Percentiles rank a stretch among this genome's conserved stretches.
Evolutionary conservation across 75 land plant species (phyloP).

Genomic region (Sequoia sempervirens): DNA sequence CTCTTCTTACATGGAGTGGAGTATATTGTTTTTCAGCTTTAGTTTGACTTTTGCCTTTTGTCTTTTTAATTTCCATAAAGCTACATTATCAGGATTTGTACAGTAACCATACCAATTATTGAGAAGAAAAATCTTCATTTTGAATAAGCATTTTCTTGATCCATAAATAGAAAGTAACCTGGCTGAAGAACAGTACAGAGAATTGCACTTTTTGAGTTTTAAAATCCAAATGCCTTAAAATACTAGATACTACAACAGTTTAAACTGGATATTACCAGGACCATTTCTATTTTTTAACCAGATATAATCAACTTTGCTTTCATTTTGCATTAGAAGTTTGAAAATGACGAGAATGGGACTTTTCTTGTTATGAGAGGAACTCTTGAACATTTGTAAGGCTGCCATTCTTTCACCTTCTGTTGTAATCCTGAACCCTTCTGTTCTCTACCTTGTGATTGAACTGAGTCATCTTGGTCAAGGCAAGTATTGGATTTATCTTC

Average conservation of each 20-base stretch:
- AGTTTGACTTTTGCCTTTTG: background rate
- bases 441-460: background rate
- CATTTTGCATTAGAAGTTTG: background rate
- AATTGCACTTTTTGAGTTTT: background rate
- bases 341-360: background rate
- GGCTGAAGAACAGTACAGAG: background rate
- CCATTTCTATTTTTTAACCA: too few relatives aligned
- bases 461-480: background rate
- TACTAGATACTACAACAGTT: background rate
- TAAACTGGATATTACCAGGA: background rate
- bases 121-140: background rate
- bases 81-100: background rate
- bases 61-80: background rate
- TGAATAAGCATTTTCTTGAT: background rate
- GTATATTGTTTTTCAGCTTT: background rate
- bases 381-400: background rate
- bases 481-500: background rate
- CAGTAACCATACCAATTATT: background rate
- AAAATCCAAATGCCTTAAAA: background rate
- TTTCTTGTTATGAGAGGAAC: background rate
- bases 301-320: background rate
- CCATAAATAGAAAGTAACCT: background rate
- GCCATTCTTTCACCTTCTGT: background rate
- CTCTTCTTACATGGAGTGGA: background rate
- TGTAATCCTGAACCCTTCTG: background rate